These are phyloP conservation scores for Melocanna baccifera DNA, from an alignment of 176 grass and related monocot species.

Conservation along the genomic window DNA sequence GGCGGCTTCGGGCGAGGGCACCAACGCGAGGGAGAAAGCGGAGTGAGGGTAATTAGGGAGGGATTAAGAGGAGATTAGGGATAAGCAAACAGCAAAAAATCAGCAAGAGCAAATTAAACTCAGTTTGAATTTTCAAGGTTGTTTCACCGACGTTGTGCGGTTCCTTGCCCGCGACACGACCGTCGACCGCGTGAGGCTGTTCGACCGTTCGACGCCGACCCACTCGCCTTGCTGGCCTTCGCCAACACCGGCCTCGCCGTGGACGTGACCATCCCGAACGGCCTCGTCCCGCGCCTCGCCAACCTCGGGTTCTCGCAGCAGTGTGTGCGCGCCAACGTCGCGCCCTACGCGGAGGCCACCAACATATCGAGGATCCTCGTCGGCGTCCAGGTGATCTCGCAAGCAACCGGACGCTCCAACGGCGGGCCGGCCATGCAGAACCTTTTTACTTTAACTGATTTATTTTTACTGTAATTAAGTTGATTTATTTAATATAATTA, in stretches of 20 bases:
- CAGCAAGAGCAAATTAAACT: no score
- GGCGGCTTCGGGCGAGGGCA: no score
- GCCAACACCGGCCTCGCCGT: conserved; percentile 57
- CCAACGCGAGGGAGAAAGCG: no score
- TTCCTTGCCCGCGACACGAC: conserved; percentile 65
- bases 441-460: no score
- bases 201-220: conserved; percentile 57
- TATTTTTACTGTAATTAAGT: no score
- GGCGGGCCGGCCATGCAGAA: conserved; percentile 75
- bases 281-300: conserved; percentile 44
- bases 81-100: no score
- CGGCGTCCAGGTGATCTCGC: conserved; percentile 64
- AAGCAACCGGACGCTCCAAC: conserved; percentile 50
- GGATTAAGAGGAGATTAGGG: no score
- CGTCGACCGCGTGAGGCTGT: conserved; percentile 69
- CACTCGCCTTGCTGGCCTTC: conserved; percentile 46
- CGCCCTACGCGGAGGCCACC: conserved; percentile 34
- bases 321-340: conserved; percentile 53
- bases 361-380: conserved; percentile 61
- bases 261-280: conserved; percentile 60
- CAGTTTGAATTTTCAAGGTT: no score
- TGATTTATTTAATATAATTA: no score
- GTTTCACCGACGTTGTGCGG: conserved; percentile 50
- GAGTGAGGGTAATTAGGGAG: no score
- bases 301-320: conserved; percentile 26